Base-by-base conservation (phyloP, 768 basidiomycete species). In the Mycena haematopus region DNA sequence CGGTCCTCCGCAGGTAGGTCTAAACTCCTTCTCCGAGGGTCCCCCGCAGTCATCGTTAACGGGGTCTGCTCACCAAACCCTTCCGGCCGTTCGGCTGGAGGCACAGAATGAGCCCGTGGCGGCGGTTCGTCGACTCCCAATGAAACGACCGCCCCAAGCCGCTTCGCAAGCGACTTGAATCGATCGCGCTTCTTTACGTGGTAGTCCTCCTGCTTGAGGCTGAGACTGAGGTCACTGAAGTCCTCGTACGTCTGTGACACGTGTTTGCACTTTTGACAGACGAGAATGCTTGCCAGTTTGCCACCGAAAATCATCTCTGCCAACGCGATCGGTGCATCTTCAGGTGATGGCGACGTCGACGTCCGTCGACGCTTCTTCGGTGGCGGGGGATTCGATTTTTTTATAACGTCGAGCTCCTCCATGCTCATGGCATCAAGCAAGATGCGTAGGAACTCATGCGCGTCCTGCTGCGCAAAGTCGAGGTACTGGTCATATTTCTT, bases 381-480 rank as follows among this genome's bases (percentile, higher is more conserved):
- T 11, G 71, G 78, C 14, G 76, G 83, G 10, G 85, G 86, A 65
- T 82, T 85, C 42, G 88, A 83, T 63, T 86, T 85, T 74, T 93
- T 94, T 77, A 95, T 93, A 49, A 92, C 92, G 71, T 99, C 96
- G 53, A 87, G 79, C 74, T 98, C 95, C 73, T 98, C 96, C 93
- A 96, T 96, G 56, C 93, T 86, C 83, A 96, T 91, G 21, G 89
- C 91, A 73, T 97, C 96, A 40, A 97, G 79, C 62, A 98, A 79
- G 65, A 95, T 95, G 35, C 93, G 83, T 25, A 98, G 76, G 65
- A 96, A 90, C 77, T 99, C 96, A 73, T 97, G 96, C 24, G 95
- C 93, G 71, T 99, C 96, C 74, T 97, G 96, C 74, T 99, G 96
- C 9, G 91, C 87, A 73, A 95, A 96, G 71, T 96, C 95, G 47